phyloP scores from a whole-genome alignment of 179 eudicot genomes.

The Corrigiola litoralis region DNA sequence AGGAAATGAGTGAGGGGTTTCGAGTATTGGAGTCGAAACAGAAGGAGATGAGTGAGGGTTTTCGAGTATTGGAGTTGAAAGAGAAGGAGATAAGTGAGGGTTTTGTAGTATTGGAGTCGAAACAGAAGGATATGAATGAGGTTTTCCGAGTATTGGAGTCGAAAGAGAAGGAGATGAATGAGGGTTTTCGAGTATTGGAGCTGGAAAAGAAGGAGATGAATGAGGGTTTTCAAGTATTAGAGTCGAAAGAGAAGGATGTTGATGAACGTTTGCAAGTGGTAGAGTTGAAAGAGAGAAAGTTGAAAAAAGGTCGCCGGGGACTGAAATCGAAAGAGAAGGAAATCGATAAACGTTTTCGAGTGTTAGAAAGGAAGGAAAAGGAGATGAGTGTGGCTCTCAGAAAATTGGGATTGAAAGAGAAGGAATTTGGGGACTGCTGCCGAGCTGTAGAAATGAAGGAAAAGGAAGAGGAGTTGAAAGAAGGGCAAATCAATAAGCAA shows the following conservation, averaged over 20 bases:
- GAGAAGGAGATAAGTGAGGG: neutral
- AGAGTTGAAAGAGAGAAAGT: neutral
- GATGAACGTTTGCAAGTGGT: neutral
- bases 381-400: too few species aligned
- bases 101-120: conserved; percentile 1
- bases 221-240: neutral
- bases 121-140: conserved; percentile 12
- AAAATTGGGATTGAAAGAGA: too few species aligned
- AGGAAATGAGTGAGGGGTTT: neutral
- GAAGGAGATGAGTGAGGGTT: neutral
- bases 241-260: conserved; percentile 2
- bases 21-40: neutral
- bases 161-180: conserved; percentile 14
- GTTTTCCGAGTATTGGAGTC: conserved; percentile 15
- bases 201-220: neutral
- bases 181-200: conserved; percentile 1
- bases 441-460: too few species aligned
- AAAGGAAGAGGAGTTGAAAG: too few species aligned
- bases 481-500: too few species aligned
- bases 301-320: neutral
- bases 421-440: too few species aligned
- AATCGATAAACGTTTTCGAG: too few species aligned
- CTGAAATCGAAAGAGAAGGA: too few species aligned
- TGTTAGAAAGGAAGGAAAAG: too few species aligned
- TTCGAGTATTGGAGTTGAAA: neutral